A percentile compares a stretch with the other conserved stretches of the same genome.
Conservation (phyloP, 768 basidiomycete species). For the Boletus vermiculosoides region DNA sequence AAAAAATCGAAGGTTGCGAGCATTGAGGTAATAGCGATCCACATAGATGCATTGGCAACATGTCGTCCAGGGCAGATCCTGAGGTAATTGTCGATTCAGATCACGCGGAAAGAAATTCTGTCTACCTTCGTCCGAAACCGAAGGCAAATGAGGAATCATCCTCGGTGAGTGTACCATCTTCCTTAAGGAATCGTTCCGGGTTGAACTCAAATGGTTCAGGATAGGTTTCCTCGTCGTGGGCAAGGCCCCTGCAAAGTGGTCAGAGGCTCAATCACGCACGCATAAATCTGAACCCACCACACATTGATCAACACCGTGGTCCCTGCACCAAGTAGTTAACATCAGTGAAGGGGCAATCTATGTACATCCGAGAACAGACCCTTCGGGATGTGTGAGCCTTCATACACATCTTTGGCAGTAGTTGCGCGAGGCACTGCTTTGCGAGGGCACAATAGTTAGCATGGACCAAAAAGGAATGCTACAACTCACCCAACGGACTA, state of each 20-base stretch:
- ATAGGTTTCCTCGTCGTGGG: conserved; percentile 39
- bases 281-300: conserved; percentile 15
- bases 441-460: background rate
- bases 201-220: conserved; percentile 39
- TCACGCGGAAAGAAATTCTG: background rate
- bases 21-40: conserved; percentile 25
- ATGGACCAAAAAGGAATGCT: background rate
- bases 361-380: conserved; percentile 11
- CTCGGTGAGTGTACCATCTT: conserved; percentile 16
- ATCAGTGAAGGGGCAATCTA: background rate
- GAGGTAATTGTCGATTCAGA: background rate
- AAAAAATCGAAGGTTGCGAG: conserved; percentile 24
- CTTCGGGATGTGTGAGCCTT: conserved; percentile 25
- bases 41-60: conserved; percentile 25
- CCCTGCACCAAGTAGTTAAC: conserved; percentile 9
- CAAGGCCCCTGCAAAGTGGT: conserved; percentile 35
- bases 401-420: conserved; percentile 22
- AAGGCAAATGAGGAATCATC: conserved; percentile 13
- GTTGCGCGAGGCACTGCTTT: conserved; percentile 26
- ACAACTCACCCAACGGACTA: conserved; percentile 21
- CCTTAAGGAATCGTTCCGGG: conserved; percentile 39
- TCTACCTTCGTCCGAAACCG: conserved; percentile 29
- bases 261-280: background rate
- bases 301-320: conserved; percentile 21
- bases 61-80: conserved; percentile 26